Percentiles rank a stretch among this genome's conserved stretches.
phyloP scores from a whole-genome alignment of 257 asterid species.

The Plantago major region DNA sequence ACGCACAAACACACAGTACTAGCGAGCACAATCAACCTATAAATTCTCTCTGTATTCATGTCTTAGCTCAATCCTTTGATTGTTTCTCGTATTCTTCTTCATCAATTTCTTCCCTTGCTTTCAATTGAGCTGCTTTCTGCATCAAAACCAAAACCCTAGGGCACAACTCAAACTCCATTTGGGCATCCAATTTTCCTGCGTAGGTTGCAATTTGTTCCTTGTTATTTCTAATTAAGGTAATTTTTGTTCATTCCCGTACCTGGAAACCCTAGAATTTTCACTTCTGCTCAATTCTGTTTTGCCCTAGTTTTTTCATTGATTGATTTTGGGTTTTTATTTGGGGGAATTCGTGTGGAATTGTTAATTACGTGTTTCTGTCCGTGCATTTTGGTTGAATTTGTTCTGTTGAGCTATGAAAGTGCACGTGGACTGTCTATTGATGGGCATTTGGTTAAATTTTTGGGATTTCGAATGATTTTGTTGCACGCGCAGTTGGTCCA shows the following conservation, averaged over 20 bases:
- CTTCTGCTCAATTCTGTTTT: conserved; percentile 23
- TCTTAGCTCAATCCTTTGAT: conserved; percentile 22
- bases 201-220: conserved; percentile 27
- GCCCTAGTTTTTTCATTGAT: conserved; percentile 28
- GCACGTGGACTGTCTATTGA: conserved; percentile 18
- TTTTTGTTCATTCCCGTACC: conserved; percentile 21
- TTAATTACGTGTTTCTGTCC: conserved; percentile 18
- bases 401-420: conserved; percentile 19
- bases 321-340: conserved; percentile 26
- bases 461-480: conserved; percentile 20
- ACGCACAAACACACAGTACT: conserved; percentile 16
- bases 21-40: conserved; percentile 27
- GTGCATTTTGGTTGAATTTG: conserved; percentile 44
- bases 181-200: conserved; percentile 18
- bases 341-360: conserved; percentile 25
- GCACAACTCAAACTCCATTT: conserved; percentile 9
- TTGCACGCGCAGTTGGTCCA: conserved; percentile 23
- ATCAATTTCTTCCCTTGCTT: conserved; percentile 18
- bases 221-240: conserved; percentile 35
- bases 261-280: conserved; percentile 37
- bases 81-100: conserved; percentile 16
- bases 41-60: conserved; percentile 19
- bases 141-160: conserved; percentile 47
- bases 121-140: conserved; percentile 39
- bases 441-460: conserved; percentile 14